Evolutionary conservation across 2,329 filamentous ascomycete species (phyloP).

Genomic region (Fusarium citri): DNA sequence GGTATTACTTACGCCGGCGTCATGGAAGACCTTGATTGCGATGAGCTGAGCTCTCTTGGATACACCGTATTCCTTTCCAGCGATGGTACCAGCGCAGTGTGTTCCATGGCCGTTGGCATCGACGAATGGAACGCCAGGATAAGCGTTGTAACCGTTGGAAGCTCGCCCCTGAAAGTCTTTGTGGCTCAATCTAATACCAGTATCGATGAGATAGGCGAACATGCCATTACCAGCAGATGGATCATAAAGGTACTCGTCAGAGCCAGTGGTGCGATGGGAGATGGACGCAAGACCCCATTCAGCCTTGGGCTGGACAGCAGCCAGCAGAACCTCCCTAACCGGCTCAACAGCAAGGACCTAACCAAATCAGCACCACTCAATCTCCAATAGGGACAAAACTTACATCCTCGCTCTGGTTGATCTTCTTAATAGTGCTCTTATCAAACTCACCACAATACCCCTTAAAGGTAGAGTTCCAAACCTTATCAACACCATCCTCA

Average conservation of each 20-base stretch:
- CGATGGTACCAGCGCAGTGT: conserved; percentile 60
- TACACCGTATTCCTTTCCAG: conserved; percentile 58
- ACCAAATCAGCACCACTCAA: background rate
- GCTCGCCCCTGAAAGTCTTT: conserved; percentile 59
- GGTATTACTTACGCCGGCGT: conserved; percentile 19
- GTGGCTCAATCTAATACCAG: conserved; percentile 62
- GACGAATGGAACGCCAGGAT: conserved; percentile 48
- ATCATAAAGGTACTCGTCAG: conserved; percentile 57
- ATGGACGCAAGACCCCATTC: conserved; percentile 60
- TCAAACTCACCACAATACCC: conserved; percentile 60
- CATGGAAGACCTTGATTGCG: conserved; percentile 60
- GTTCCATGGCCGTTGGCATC: conserved; percentile 60
- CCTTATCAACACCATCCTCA: conserved; percentile 48
- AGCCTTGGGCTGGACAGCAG: conserved; percentile 51
- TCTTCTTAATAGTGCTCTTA: conserved; percentile 54
- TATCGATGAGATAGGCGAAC: conserved; percentile 67
- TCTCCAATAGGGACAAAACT: conserved; percentile 13
- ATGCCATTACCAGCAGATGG: conserved; percentile 54
- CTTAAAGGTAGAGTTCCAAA: conserved; percentile 51
- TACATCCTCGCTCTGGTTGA: conserved; percentile 56
- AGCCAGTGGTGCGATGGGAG: conserved; percentile 54
- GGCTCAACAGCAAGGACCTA: conserved; percentile 52
- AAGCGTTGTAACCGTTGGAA: conserved; percentile 52
- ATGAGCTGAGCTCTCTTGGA: conserved; percentile 57
- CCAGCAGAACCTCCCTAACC: conserved; percentile 44